Evolutionary conservation across 2,329 filamentous ascomycete genomes (phyloP).

Genomic region (Gliomastix tumulicola): DNA sequence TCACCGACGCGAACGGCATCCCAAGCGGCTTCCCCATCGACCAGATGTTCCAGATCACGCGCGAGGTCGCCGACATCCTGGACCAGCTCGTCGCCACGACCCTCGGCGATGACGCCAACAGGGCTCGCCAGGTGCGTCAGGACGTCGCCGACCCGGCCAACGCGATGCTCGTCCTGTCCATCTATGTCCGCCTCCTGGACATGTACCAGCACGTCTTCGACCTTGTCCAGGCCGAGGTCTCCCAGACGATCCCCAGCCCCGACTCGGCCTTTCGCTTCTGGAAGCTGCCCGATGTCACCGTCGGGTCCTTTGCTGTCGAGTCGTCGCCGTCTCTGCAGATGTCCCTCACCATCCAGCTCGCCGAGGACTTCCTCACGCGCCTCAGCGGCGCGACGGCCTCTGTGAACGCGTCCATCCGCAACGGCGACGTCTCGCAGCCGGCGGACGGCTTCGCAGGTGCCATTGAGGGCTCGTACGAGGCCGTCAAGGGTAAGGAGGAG

Average conservation of each 20-base stretch:
- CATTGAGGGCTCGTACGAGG: slow-evolving; percentile 12
- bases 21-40: slow-evolving; percentile 28
- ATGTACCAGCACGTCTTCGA: slow-evolving; percentile 30
- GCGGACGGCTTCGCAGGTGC: slow-evolving; percentile 7
- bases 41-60: slow-evolving; percentile 31
- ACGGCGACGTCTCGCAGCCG: slow-evolving; percentile 4
- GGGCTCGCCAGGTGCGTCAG: slow-evolving; percentile 9
- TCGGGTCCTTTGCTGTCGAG: slow-evolving; percentile 31
- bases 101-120: neutral
- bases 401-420: slow-evolving; percentile 14
- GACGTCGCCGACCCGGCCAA: slow-evolving; percentile 25
- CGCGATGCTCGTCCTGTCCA: slow-evolving; percentile 28
- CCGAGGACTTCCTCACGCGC: slow-evolving; percentile 28
- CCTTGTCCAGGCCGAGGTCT: slow-evolving; percentile 24
- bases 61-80: slow-evolving; percentile 24
- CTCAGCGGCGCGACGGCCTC: slow-evolving; percentile 21
- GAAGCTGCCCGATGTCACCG: slow-evolving; percentile 30
- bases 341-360: slow-evolving; percentile 32
- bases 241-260: slow-evolving; percentile 10
- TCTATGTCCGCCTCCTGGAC: slow-evolving; percentile 29
- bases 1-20: too few species aligned
- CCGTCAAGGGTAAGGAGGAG: slow-evolving; percentile 23
- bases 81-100: slow-evolving; percentile 13
- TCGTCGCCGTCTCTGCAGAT: slow-evolving; percentile 31
- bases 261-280: slow-evolving; percentile 23